Conservation (phyloP, 805 yeast species). For the Candida qinlingensis region DNA sequence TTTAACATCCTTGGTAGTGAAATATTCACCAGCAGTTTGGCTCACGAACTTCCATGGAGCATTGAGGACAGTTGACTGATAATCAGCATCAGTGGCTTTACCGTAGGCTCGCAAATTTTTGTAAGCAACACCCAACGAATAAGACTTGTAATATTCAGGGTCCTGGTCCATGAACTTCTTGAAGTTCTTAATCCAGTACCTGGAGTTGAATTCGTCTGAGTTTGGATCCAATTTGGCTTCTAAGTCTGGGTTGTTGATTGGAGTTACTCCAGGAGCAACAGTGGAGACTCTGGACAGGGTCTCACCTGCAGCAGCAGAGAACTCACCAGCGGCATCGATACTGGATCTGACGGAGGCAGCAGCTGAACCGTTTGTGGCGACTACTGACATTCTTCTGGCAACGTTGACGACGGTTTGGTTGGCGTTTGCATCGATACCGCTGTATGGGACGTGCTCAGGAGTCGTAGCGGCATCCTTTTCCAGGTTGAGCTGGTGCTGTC, state of each 20-base stretch:
- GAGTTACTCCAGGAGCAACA: constrained; percentile 34
- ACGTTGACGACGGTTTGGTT: constrained; percentile 2
- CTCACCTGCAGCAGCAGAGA: constrained; percentile 18
- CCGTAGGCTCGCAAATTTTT: constrained; percentile 57
- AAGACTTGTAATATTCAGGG: constrained; percentile 52
- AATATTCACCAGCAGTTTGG: constrained; percentile 8
- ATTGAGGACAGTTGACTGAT: constrained; percentile 55
- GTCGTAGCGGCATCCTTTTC: not conserved
- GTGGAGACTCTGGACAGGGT: constrained; percentile 28
- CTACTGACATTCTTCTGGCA: constrained; percentile 5
- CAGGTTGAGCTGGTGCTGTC: not conserved
- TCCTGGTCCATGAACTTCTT: constrained; percentile 43
- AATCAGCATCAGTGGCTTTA: constrained; percentile 49
- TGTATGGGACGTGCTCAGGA: constrained; percentile 1
- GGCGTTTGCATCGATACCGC: constrained; percentile 3
- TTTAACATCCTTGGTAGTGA: constrained; percentile 12
- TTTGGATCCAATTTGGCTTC: constrained; percentile 55
- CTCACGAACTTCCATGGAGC: constrained; percentile 22
- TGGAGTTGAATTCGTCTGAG: constrained; percentile 48
- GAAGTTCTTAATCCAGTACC: constrained; percentile 60
- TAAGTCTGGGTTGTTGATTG: constrained; percentile 26
- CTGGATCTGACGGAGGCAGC: not conserved
- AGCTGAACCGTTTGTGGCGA: not conserved
- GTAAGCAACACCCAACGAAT: constrained; percentile 51
- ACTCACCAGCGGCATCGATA: not conserved